Conservation (phyloP, 2,329 filamentous ascomycete species). For the Coccinonectria pachysandricola region DNA sequence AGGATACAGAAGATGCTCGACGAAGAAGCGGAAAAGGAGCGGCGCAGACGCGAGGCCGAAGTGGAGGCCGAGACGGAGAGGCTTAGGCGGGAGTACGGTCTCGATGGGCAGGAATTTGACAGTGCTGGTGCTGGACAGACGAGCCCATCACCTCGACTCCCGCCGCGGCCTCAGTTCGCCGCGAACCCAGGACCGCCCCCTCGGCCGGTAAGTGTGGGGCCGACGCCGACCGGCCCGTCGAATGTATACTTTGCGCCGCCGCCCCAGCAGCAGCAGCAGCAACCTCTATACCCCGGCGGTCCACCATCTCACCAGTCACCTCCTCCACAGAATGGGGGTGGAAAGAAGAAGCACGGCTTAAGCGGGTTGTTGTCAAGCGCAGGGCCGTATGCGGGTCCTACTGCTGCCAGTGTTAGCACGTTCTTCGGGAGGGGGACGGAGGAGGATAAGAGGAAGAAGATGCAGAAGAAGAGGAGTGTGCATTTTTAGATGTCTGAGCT, state of each 20-base stretch:
- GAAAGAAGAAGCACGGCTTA: slow-evolving; percentile 19
- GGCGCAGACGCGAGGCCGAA: slow-evolving; percentile 41
- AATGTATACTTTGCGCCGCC: slow-evolving; percentile 15
- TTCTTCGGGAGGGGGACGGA: slow-evolving; percentile 30
- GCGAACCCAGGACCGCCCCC: slow-evolving; percentile 24
- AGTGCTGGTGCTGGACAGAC: slow-evolving; percentile 11
- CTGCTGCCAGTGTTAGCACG: slow-evolving; percentile 35
- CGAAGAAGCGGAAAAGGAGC: slow-evolving; percentile 54
- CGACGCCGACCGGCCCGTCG: slow-evolving; percentile 16
- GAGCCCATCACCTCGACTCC: slow-evolving; percentile 23
- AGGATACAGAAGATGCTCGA: slow-evolving; percentile 56
- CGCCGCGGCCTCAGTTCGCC: slow-evolving; percentile 19
- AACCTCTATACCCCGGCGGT: slow-evolving; percentile 1
- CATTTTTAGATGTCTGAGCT: no score
- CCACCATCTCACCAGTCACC: no score
- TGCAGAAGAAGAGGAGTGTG: slow-evolving; percentile 41
- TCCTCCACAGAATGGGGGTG: slow-evolving; percentile 9
- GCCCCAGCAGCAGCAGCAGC: slow-evolving; percentile 11
- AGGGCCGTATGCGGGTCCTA: slow-evolving; percentile 25
- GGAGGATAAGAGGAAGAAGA: slow-evolving; percentile 30
- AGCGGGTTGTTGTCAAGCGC: slow-evolving; percentile 20
- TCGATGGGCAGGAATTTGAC: slow-evolving; percentile 32
- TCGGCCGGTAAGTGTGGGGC: slow-evolving; percentile 39
- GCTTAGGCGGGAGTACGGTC: slow-evolving; percentile 57
- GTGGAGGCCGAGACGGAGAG: slow-evolving; percentile 77